Evolutionary conservation across 2,329 filamentous ascomycete species (phyloP), one percentile per base, ranked within the genome.

Genomic region (Sordariomycetes sp.): DNA sequence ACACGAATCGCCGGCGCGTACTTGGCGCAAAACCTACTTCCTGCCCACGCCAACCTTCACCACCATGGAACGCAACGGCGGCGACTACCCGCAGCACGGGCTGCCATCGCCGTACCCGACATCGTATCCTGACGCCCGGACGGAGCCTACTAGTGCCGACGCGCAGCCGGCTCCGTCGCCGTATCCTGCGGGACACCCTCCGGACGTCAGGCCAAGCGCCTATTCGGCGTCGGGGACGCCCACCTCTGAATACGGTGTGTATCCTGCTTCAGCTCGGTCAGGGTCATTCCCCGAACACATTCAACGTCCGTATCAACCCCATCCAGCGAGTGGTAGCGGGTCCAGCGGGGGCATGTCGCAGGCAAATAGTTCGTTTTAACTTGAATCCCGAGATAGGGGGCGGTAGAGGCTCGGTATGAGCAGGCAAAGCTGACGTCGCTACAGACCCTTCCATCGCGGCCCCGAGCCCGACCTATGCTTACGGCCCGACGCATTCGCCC

Each of bases 381-480:
- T 50, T 50, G 8, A 45, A 15, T 2, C 42, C 45, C n/a, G 10
- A 24, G 20, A 22, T 20, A 50, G 7, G 45, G 45, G 45, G 22
- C 45, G 22, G 22, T 3, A 50, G 20, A 22, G n/a, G 52, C 20
- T 50, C 45, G 2, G n/a, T 24, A 13, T 10, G 34, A 22, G 17
- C 32, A 50, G 20, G 20, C n/a, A 20, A 34, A 15, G 45, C 54
- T 56, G 10, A 56, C 54, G 10, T 22, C 20, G n/a, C 10, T 20
- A 91, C 95, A 96, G 92, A 96, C 95, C 90, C 91, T 68, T 95
- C 90, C 72, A 96, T 96, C 72, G 88, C 90, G 73, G 86, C 89
- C 67, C 88, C 90, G 69, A 96, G 90, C 79, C 91, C 92, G 60
- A 91, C 89, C 66, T 96, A 95, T 71, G 82, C 89, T 65, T 87